A percentile compares a stretch with the other conserved stretches of the same genome.
Evolutionary conservation across 257 asterid genomes (phyloP).

Genomic region (Paulownia fortunei): DNA sequence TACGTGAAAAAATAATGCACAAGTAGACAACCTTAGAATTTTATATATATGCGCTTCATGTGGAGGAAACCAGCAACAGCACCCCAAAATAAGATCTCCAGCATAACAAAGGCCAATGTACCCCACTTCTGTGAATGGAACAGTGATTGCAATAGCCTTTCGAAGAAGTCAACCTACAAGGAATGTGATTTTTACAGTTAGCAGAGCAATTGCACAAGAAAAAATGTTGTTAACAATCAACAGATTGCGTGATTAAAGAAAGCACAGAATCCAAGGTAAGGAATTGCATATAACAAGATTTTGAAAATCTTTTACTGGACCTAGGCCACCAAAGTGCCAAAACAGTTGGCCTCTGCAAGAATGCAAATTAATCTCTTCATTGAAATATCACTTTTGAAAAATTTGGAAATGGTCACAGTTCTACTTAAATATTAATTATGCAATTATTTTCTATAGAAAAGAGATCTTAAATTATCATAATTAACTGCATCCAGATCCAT

Average conservation of each 20-base stretch:
- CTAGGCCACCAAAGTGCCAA: neutral
- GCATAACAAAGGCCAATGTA: conserved; percentile 65
- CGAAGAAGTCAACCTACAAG: conserved; percentile 61
- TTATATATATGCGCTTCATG: conserved; percentile 63
- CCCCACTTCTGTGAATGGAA: conserved; percentile 75
- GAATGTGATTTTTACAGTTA: conserved; percentile 9
- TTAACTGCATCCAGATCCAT: neutral
- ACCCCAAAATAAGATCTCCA: conserved; percentile 89
- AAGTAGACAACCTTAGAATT: conserved; percentile 41
- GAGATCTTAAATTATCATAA: neutral
- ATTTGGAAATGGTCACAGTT: too few relatives aligned
- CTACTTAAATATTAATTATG: too few relatives aligned
- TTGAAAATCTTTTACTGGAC: neutral
- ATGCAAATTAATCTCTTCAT: neutral
- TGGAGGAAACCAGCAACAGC: conserved; percentile 73
- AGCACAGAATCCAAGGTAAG: neutral
- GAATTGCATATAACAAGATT: neutral
- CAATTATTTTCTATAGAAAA: too few relatives aligned
- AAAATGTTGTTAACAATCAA: neutral
- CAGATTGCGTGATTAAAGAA: neutral
- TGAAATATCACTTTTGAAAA: too few relatives aligned
- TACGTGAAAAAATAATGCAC: neutral
- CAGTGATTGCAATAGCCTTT: conserved; percentile 53
- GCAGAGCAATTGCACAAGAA: neutral
- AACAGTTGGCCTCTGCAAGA: neutral